Conservation (phyloP, 2,329 filamentous ascomycete genomes). For the Xenoacremonium recifei region DNA sequence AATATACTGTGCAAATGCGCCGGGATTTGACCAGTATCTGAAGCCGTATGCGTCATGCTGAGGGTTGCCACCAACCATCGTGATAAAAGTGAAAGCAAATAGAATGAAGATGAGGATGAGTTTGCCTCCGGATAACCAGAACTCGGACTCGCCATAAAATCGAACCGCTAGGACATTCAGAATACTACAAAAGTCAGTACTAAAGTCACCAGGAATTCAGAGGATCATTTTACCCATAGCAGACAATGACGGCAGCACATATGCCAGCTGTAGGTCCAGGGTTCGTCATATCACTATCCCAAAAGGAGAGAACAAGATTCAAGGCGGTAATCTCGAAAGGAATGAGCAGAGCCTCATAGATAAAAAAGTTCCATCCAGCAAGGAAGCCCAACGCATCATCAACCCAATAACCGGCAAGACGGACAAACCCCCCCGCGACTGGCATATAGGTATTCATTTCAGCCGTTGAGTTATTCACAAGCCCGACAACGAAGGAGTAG, state of each 20-base stretch:
- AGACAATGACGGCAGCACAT: constrained; percentile 42
- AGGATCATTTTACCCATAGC: constrained; percentile 31
- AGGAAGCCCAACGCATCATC: constrained; percentile 47
- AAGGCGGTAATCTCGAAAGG: constrained; percentile 52
- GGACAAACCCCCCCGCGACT: constrained; percentile 44
- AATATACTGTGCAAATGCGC: constrained; percentile 50
- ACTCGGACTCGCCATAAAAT: constrained; percentile 44
- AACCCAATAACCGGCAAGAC: constrained; percentile 45
- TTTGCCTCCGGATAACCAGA: constrained; percentile 48
- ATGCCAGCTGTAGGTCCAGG: constrained; percentile 40
- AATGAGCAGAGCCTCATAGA: constrained; percentile 48
- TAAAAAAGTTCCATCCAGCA: constrained; percentile 49
- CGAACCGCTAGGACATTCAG: constrained; percentile 42
- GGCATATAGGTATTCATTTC: constrained; percentile 51
- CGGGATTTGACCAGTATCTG: constrained; percentile 68
- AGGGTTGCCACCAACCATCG: constrained; percentile 60
- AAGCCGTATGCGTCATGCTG: constrained; percentile 51
- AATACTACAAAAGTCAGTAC: constrained; percentile 11
- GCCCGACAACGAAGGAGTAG: constrained; percentile 3
- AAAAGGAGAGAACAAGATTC: constrained; percentile 48
- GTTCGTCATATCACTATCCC: constrained; percentile 38
- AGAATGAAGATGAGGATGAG: constrained; percentile 58
- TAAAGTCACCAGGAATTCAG: not conserved
- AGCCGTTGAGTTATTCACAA: constrained; percentile 23
- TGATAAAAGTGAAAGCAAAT: constrained; percentile 58